A percentile compares a stretch with the other conserved stretches of the same genome.
These are phyloP conservation scores for Claviceps sp. DNA, from an alignment of 2,329 filamentous ascomycete species.

Conservation along the genomic window DNA sequence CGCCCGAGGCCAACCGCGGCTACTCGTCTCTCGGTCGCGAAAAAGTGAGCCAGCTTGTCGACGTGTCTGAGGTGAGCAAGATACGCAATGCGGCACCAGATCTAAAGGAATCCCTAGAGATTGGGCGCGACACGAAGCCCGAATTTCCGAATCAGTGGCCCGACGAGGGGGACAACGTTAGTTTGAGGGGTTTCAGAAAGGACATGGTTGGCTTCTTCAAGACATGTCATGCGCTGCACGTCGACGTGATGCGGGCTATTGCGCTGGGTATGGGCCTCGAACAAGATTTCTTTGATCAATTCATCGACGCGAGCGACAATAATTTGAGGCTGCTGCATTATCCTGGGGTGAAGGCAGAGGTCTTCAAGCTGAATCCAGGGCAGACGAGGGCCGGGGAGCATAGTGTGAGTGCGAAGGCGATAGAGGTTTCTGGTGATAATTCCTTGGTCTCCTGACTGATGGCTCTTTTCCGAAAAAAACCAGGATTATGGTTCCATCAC, in stretches of 20 bases:
- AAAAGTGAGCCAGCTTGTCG: conserved; percentile 48
- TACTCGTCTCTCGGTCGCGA: conserved; percentile 59
- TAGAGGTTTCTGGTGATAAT: no score
- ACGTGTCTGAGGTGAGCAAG: conserved; percentile 42
- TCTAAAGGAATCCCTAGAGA: conserved; percentile 53
- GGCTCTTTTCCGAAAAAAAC: no score
- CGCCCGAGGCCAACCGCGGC: conserved; percentile 58
- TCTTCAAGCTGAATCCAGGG: conserved; percentile 52
- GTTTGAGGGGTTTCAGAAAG: conserved; percentile 47
- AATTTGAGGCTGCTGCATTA: conserved; percentile 66
- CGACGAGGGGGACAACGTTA: conserved; percentile 23
- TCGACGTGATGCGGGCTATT: conserved; percentile 71
- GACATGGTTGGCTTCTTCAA: conserved; percentile 63
- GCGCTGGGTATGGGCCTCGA: conserved; percentile 67
- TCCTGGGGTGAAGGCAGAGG: conserved; percentile 48
- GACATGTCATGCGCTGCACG: conserved; percentile 61
- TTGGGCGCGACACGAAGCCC: conserved; percentile 45
- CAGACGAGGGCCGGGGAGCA: conserved; percentile 70
- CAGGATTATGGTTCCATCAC: conserved; percentile 48
- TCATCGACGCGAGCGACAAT: conserved; percentile 56
- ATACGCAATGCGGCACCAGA: conserved; percentile 46
- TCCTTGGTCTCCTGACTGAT: neutral
- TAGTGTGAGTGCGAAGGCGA: conserved; percentile 27
- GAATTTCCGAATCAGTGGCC: conserved; percentile 70
- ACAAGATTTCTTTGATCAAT: conserved; percentile 62